These are phyloP conservation scores for Pseudocercospora ulei DNA, from an alignment of 2,329 filamentous ascomycete genomes.

Conservation along the genomic window DNA sequence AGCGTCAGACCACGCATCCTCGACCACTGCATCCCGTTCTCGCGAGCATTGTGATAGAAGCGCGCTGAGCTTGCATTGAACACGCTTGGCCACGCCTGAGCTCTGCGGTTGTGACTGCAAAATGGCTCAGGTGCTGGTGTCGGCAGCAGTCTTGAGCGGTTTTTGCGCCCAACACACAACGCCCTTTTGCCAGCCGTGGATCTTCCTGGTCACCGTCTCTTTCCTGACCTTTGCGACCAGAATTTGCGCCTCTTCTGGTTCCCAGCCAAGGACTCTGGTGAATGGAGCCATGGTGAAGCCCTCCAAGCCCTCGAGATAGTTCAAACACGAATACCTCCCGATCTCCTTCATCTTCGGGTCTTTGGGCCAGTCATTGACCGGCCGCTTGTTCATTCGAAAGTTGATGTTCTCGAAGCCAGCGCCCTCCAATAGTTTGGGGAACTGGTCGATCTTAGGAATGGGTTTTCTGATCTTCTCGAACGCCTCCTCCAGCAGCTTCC, in stretches of 20 bases:
- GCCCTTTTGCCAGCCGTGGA: conserved; percentile 23
- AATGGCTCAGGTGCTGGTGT: too few species aligned
- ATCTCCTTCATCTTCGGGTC: conserved; percentile 20
- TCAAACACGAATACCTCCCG: conserved; percentile 22
- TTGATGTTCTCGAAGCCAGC: conserved; percentile 28
- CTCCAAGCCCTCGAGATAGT: conserved; percentile 36
- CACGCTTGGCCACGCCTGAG: too few species aligned
- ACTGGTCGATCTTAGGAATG: conserved; percentile 17
- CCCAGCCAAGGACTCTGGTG: conserved; percentile 38
- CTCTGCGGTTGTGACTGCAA: too few species aligned
- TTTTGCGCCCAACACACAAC: conserved; percentile 9
- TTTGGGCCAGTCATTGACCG: conserved; percentile 30
- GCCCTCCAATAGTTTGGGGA: conserved; percentile 19
- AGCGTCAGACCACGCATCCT: too few species aligned
- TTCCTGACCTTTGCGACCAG: conserved; percentile 40
- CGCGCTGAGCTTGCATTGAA: too few species aligned
- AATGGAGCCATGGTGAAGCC: conserved; percentile 40
- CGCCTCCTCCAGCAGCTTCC: conserved; percentile 23
- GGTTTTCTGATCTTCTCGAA: conserved; percentile 22
- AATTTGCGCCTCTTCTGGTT: conserved; percentile 39
- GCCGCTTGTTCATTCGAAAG: conserved; percentile 22
- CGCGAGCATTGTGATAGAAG: too few species aligned
- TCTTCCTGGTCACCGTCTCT: conserved; percentile 28
- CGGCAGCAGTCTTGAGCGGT: background rate
- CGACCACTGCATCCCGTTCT: too few species aligned